Base-by-base conservation (phyloP, 2,329 filamentous ascomycete species). In the Basipetospora chlamydospora region DNA sequence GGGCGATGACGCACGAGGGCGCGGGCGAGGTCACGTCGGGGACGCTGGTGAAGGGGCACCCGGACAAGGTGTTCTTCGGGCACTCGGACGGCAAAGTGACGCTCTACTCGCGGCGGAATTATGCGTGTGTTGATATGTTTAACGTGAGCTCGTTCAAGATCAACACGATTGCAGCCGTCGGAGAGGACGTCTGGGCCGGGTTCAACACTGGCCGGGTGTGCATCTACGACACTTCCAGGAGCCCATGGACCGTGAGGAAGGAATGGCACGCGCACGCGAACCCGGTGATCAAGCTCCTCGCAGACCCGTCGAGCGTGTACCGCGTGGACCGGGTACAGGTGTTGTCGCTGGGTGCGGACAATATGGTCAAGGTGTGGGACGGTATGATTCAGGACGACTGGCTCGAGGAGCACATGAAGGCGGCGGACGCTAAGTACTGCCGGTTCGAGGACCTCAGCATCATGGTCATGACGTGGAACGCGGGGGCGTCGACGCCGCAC, bases 131-230 rank as follows among this genome's bases (percentile, higher is more conserved):
- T n/a, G 75, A 73, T 5, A 67, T 93, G 25, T 64, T 96, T 41
- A 94, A 77, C 48, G 72, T 95, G 47, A 96, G 86, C 55, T 71
- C 87, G 11, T 96, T 92, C 68, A 96, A 95, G 58, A 93, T 98
- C 56, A 94, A 86, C 52, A 77, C 81, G 25, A 63, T 98, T 37
- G 73, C 77, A 2, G 83, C 85, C 7, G 80, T 86, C 3, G 87
- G 86, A 5, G 71, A 77, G 41, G 73, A 84, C 49, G 65, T 98
- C 1, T 98, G 90, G 90, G 85, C 86, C 20, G 88, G 80, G 3
- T 96, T 87, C 60, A 95, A 88, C 54, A 95, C 83, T 0, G 90
- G 90, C 12, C 93, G 80, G 68, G 76, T 94, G 22, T 90, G 85
- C 49, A 81, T 96, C 6, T 98, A 95, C 56, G 87, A 98, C 54